Evolutionary conservation across 345 rosid genomes (phyloP), one percentile per base, ranked within the genome.

Genomic region (Linum tenue): DNA sequence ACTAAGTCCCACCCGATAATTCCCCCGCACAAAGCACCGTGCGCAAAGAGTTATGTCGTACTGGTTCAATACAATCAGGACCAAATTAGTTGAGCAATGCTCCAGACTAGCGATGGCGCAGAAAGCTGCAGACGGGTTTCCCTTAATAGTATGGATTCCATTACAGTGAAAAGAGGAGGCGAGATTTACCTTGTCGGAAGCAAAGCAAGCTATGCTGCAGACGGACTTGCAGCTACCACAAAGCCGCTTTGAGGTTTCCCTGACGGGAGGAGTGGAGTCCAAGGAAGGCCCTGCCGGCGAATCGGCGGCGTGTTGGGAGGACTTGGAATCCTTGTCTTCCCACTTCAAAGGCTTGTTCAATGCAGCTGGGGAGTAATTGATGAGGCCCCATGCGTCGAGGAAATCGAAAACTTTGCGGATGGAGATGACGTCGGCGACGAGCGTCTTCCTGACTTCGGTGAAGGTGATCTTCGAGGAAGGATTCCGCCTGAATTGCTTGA

Each of bases 11-110:
- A 79, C 81, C 44, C 84, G 77, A 71, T 82, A 83, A 79, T 87
- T 89, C 22, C 95, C 92, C 31, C 92, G 90, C 31, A 87, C 98
- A 74, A 89, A 89, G 82, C 98, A 92, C 67, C 98, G 86, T 4
- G 96, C 98, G 71, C 98, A 92, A 58, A 92, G 84, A 55, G 95
- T 87, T 72, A 87, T 77, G 62, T 87, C 91, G 75, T 86, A 78
- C 98, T 86, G 89, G 12, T 64, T 9, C 11, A 69, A 55, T 64
- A 55, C 98, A 90, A 56, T 92, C 98, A 77, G 87, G 92, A 50
- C 90, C 83, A 55, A 72, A 84, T 73, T 87, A 43, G n/a, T 22
- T 0, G 5, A 70, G 89, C 85, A 79, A 22, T 22, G 31, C 31
- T 22, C 0, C 31, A 22, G 31, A 22, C 31, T 22, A 22, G 31